These are phyloP conservation scores for Polygonum maritimum DNA, from an alignment of 148 eudicot species.

Conservation along the genomic window DNA sequence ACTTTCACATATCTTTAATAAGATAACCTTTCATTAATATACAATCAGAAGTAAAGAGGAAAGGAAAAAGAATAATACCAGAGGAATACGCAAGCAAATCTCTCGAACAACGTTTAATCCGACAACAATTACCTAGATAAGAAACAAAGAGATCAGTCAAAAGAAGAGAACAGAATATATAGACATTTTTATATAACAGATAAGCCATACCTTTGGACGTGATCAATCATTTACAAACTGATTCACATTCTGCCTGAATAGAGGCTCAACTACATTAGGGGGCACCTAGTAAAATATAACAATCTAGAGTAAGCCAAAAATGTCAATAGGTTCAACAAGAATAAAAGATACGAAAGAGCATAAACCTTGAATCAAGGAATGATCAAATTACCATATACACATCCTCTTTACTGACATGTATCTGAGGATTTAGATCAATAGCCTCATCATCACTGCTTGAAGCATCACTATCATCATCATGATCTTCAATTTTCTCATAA, in stretches of 20 bases:
- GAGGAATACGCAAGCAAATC: conserved; percentile 90
- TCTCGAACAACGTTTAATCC: conserved; percentile 90
- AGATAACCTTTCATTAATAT: background rate
- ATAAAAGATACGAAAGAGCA: background rate
- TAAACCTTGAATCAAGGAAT: background rate
- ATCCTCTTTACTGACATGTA: conserved; percentile 59
- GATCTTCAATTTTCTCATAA: conserved; percentile 77
- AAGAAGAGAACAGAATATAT: background rate
- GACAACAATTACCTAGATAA: conserved; percentile 72
- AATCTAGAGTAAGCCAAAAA: background rate
- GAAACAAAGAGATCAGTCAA: background rate
- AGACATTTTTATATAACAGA: background rate
- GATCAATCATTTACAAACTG: conserved; percentile 93
- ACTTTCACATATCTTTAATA: background rate
- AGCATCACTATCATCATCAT: conserved; percentile 64
- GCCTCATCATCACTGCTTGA: conserved; percentile 83
- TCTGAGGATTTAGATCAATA: conserved; percentile 47
- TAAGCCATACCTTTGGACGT: conserved; percentile 71
- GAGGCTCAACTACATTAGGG: conserved; percentile 91
- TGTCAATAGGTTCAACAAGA: too few relatives aligned
- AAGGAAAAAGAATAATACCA: conserved; percentile 39
- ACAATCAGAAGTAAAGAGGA: background rate
- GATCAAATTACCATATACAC: conserved; percentile 58
- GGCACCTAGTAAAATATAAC: conserved; percentile 59
- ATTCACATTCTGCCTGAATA: conserved; percentile 83